These are phyloP conservation scores for Dispira simplex DNA, from an alignment of 192 early-diverging fungal species.

Conservation along the genomic window DNA sequence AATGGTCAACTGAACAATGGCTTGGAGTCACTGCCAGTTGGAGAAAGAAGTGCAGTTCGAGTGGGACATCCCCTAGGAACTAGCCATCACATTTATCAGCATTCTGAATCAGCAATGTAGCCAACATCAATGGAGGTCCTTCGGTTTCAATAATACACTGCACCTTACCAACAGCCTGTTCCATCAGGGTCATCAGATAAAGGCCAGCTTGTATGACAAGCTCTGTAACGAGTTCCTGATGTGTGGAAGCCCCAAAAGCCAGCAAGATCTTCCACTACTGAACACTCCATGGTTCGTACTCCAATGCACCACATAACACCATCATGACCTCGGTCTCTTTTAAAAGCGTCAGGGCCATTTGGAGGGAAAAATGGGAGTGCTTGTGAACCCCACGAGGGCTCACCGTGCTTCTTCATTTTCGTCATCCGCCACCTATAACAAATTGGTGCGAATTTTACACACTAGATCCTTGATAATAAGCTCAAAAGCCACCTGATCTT, in stretches of 20 bases:
- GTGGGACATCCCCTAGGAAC: background rate
- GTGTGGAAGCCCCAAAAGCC: background rate
- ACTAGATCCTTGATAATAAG: no score
- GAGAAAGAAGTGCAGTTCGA: background rate
- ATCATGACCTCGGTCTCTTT: no score
- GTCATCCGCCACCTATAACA: no score
- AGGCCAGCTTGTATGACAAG: background rate
- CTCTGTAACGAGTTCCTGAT: background rate
- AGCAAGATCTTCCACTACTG: background rate
- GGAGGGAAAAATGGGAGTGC: no score
- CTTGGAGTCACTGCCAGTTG: background rate
- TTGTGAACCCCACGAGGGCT: no score
- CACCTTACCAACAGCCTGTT: no score
- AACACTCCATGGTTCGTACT: background rate
- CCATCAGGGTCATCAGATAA: background rate
- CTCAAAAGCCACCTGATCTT: no score
- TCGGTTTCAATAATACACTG: no score
- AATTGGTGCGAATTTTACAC: no score
- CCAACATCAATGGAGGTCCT: background rate
- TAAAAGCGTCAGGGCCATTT: no score
- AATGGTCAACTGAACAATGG: background rate
- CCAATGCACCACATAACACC: background rate
- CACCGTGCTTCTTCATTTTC: no score
- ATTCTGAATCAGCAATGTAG: background rate
- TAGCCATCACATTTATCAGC: background rate